Evolutionary conservation across 78 protist genomes (phyloP).

Genomic region (Trichosphaerium sp.): DNA sequence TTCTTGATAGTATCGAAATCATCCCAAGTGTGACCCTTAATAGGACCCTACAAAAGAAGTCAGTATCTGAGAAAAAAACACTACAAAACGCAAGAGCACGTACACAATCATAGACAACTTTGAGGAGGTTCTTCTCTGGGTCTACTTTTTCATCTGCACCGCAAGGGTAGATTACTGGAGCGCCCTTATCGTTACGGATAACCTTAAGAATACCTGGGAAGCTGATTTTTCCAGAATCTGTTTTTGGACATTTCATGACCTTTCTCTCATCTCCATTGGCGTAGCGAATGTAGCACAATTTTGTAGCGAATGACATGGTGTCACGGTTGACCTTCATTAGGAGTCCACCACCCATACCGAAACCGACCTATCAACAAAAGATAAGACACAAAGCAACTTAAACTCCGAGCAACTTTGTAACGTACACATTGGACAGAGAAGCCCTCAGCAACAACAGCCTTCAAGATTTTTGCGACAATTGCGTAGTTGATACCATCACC

Average conservation of each 20-base stretch:
- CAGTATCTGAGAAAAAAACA: too few species aligned
- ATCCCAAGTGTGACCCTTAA: not conserved
- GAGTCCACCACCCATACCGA: constrained; percentile 19
- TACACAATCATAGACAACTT: not conserved
- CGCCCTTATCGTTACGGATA: not conserved
- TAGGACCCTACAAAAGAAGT: not conserved
- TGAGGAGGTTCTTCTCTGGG: not conserved
- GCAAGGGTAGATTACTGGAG: not conserved
- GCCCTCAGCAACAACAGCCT: not conserved
- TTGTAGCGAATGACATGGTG: not conserved
- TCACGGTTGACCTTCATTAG: constrained; percentile 22
- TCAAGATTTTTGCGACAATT: not conserved
- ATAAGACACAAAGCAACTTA: not conserved
- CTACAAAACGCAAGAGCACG: too few species aligned
- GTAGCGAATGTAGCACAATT: not conserved
- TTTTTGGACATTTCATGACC: constrained; percentile 14
- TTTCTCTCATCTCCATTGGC: not conserved
- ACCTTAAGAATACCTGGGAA: not conserved
- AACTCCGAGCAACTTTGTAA: not conserved
- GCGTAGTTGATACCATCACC: constrained; percentile 8
- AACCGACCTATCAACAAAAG: not conserved
- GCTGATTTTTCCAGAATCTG: not conserved
- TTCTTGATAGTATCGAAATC: not conserved
- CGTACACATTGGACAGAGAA: not conserved
- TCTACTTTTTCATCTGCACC: not conserved